Evolutionary conservation across 2,329 filamentous ascomycete species (phyloP).

Genomic region (Cladobotryum mycophilum): DNA sequence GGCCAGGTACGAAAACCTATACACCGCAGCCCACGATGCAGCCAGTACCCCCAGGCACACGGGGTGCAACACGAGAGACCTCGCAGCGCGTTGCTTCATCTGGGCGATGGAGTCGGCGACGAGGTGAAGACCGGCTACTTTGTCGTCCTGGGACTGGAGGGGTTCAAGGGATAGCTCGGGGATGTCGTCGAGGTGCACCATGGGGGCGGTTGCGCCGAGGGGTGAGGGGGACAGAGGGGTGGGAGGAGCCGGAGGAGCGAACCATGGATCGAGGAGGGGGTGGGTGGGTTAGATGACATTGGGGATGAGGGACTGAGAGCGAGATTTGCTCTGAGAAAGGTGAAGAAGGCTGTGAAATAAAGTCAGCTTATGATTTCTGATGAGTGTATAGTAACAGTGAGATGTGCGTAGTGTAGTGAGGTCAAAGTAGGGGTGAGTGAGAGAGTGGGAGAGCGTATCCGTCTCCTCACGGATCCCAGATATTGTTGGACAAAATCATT

Average conservation of each 20-base stretch:
- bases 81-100: constrained; percentile 64
- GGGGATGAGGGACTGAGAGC: constrained; percentile 57
- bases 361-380: too few relatives aligned
- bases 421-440: too few relatives aligned
- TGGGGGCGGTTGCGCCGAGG: constrained; percentile 41
- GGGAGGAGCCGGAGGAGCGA: constrained; percentile 20
- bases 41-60: constrained; percentile 44
- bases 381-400: too few relatives aligned
- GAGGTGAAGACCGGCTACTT: constrained; percentile 62
- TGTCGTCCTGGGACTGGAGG: constrained; percentile 50
- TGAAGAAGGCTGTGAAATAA: constrained; percentile 63
- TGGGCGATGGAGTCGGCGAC: constrained; percentile 78
- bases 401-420: too few relatives aligned
- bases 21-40: constrained; percentile 36
- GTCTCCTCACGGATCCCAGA: too few relatives aligned
- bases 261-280: constrained; percentile 52
- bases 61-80: constrained; percentile 58
- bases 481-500: too few relatives aligned
- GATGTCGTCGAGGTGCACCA: constrained; percentile 37
- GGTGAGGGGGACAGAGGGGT: constrained; percentile 43
- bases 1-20: constrained; percentile 41
- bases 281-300: constrained; percentile 58
- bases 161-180: constrained; percentile 59
- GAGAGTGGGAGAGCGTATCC: too few relatives aligned
- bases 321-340: constrained; percentile 73